A percentile compares a stretch with the other conserved stretches of the same genome.
Conservation (phyloP, 139 green algal genomes). For the Coccomyxa sp. region DNA sequence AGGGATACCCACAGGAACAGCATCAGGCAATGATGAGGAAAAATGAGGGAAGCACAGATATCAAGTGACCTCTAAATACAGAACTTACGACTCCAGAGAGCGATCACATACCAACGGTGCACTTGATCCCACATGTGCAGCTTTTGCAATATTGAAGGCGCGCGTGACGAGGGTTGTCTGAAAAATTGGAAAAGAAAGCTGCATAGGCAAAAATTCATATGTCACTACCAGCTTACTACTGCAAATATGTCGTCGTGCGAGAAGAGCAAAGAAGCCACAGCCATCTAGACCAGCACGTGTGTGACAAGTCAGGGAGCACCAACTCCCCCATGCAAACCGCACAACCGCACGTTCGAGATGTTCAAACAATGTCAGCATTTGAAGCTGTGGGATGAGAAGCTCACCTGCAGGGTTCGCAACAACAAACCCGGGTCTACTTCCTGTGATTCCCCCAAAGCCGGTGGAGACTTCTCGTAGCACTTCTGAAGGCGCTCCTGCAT, state of each 20-base stretch:
- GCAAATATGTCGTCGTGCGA: not conserved
- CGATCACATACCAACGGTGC: not conserved
- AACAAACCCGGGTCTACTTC: not conserved
- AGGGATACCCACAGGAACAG: not conserved
- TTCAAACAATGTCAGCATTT: not conserved
- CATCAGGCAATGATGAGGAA: not conserved
- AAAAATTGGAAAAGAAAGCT: not conserved
- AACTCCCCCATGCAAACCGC: not conserved
- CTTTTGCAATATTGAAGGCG: not conserved
- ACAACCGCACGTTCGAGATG: not conserved
- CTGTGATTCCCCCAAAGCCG: not conserved
- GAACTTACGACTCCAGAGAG: not conserved
- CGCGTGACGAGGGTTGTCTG: not conserved
- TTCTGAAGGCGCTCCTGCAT: constrained; percentile 7
- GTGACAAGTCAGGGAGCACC: not conserved
- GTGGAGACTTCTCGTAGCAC: constrained; percentile 8
- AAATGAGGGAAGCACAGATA: not conserved
- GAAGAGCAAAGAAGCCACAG: not conserved
- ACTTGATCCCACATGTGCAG: not conserved
- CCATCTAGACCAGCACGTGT: not conserved
- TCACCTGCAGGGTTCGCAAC: not conserved
- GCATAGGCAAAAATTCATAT: not conserved
- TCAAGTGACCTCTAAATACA: not conserved
- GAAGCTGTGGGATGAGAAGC: too few relatives aligned
- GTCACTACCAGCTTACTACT: not conserved